These are phyloP conservation scores for Pyricularia grisea DNA, from an alignment of 2,329 filamentous ascomycete genomes.

Conservation along the genomic window DNA sequence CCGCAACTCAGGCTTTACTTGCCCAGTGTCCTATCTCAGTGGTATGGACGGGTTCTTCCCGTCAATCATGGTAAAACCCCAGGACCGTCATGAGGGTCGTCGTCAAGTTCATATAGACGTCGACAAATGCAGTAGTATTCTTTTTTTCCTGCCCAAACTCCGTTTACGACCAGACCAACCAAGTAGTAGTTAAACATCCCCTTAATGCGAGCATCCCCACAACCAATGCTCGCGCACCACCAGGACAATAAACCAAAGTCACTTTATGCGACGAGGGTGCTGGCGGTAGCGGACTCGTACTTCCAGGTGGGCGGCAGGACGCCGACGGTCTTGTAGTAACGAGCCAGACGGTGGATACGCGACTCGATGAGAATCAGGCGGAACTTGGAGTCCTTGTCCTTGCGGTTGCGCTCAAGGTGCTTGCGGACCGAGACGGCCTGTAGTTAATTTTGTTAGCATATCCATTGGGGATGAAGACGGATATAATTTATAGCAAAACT, in stretches of 20 bases:
- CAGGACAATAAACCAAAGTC: slow-evolving; percentile 11
- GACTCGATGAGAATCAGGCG: slow-evolving; percentile 99
- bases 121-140: slow-evolving; percentile 1
- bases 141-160: slow-evolving; percentile 4
- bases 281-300: slow-evolving; percentile 96
- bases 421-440: slow-evolving; percentile 97
- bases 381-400: slow-evolving; percentile 99
- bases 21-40: neutral
- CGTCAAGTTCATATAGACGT: slow-evolving; percentile 1
- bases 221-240: slow-evolving; percentile 17
- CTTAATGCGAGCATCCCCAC: slow-evolving; percentile 8
- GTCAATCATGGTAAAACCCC: neutral
- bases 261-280: slow-evolving; percentile 82
- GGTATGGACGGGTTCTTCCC: neutral
- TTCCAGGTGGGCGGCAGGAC: slow-evolving; percentile 88
- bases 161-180: slow-evolving; percentile 4
- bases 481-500: neutral
- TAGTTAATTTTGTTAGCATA: slow-evolving; percentile 10
- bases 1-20: neutral
- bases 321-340: slow-evolving; percentile 89
- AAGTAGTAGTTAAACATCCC: neutral
- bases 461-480: neutral
- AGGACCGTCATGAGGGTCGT: neutral
- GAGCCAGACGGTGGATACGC: slow-evolving; percentile 97
- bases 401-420: slow-evolving; percentile 99